These are phyloP conservation scores for Wickerhamiella sergipiensis DNA, from an alignment of 805 yeast genomes.

Conservation along the genomic window DNA sequence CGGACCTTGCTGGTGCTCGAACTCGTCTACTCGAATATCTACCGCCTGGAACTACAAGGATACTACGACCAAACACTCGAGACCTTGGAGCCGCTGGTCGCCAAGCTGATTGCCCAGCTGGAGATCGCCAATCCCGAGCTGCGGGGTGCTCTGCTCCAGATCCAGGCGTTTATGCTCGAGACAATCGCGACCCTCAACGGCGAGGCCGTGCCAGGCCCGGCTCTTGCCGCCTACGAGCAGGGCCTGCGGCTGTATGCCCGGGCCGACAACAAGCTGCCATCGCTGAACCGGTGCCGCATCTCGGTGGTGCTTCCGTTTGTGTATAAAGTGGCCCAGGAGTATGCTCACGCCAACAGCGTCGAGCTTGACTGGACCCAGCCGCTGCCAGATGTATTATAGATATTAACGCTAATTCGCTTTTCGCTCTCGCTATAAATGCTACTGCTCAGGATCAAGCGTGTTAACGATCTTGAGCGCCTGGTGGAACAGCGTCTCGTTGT, in stretches of 20 bases:
- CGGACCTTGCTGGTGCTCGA: background rate
- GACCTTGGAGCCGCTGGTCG: background rate
- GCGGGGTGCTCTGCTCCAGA: background rate
- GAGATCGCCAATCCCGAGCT: background rate
- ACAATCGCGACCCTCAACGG: background rate
- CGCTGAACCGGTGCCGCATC: background rate
- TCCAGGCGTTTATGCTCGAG: background rate
- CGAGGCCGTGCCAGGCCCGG: background rate
- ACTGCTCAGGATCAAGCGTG: background rate
- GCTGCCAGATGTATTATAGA: no score
- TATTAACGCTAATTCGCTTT: no score
- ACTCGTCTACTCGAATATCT: background rate
- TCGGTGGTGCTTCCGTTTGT: background rate
- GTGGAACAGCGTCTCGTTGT: conserved; percentile 13
- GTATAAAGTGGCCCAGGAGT: background rate
- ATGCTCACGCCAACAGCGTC: background rate
- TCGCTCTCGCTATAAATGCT: no score
- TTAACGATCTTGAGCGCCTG: conserved; percentile 12
- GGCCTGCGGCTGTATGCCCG: background rate
- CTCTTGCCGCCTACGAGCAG: background rate
- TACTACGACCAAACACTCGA: background rate
- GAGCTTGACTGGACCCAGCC: background rate
- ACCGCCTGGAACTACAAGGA: background rate
- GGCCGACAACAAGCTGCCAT: background rate
- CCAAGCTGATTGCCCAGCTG: background rate